Conservation (phyloP, 1,284 basidiomycete species). For the Cystobasidium slooffiae region DNA sequence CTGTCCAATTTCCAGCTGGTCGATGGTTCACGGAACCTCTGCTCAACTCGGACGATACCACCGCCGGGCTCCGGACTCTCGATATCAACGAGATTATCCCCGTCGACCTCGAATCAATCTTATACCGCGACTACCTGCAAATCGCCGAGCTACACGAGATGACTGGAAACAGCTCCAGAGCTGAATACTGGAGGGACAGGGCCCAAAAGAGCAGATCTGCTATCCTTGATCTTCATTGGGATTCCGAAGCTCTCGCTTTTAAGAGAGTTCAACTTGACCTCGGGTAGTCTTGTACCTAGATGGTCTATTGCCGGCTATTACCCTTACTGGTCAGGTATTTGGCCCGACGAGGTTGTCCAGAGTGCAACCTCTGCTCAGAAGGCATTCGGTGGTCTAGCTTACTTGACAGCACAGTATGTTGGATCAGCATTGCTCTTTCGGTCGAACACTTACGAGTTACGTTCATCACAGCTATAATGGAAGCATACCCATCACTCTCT, state of each 20-base stretch:
- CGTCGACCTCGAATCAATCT: slow-evolving; percentile 80
- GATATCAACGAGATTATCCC: slow-evolving; percentile 73
- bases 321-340: slow-evolving; percentile 83
- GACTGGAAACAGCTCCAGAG: slow-evolving; percentile 45
- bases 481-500: slow-evolving; percentile 72
- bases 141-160: slow-evolving; percentile 58
- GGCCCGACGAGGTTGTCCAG: slow-evolving; percentile 70
- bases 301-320: slow-evolving; percentile 67
- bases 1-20: slow-evolving; percentile 29
- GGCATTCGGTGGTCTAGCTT: slow-evolving; percentile 74
- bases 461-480: slow-evolving; percentile 74
- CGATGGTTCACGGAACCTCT: slow-evolving; percentile 63
- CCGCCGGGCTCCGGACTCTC: slow-evolving; percentile 69
- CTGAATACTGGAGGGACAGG: slow-evolving; percentile 47
- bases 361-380: slow-evolving; percentile 61
- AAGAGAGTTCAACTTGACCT: slow-evolving; percentile 72
- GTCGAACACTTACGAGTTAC: not conserved
- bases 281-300: slow-evolving; percentile 39
- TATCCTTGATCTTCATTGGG: slow-evolving; percentile 86
- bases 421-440: not conserved
- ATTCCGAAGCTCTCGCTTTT: slow-evolving; percentile 76
- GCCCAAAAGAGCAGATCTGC: slow-evolving; percentile 67
- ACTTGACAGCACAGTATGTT: slow-evolving; percentile 60
- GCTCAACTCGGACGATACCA: slow-evolving; percentile 59
- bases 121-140: slow-evolving; percentile 63